These are phyloP conservation scores for Globisporangium okanoganense DNA, from an alignment of 352 stramenopile genomes.

Conservation along the genomic window DNA sequence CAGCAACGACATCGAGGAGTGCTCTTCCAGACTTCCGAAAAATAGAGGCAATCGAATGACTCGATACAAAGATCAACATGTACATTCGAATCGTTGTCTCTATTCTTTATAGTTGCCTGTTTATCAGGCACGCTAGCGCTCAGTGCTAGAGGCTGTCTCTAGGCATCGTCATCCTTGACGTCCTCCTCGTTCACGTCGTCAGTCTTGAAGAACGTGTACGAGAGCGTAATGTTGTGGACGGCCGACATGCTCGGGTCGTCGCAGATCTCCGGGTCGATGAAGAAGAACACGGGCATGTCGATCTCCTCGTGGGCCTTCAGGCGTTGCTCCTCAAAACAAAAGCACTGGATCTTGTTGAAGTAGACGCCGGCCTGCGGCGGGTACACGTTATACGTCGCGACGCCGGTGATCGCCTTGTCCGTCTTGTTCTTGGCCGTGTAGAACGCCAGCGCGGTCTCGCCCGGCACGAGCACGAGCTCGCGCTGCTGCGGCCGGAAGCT, in stretches of 20 bases:
- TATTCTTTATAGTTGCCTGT: neutral
- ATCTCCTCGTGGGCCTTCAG: slow-evolving; percentile 97
- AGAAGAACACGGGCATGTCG: slow-evolving; percentile 99
- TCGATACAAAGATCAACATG: neutral
- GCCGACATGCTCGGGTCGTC: slow-evolving; percentile 96
- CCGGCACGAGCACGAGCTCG: slow-evolving; percentile 92
- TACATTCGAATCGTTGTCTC: neutral
- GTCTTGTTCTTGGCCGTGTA: slow-evolving; percentile 98
- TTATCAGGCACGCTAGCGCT: neutral
- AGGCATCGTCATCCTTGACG: slow-evolving; percentile 55
- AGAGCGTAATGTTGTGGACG: slow-evolving; percentile 97
- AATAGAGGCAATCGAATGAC: neutral
- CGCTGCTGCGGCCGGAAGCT: slow-evolving; percentile 95
- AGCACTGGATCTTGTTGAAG: slow-evolving; percentile 99
- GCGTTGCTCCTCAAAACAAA: slow-evolving; percentile 99
- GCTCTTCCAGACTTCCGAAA: slow-evolving; percentile 22
- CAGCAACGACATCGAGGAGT: slow-evolving; percentile 33
- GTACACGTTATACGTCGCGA: slow-evolving; percentile 99
- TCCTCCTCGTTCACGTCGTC: slow-evolving; percentile 92
- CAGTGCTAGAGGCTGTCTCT: neutral
- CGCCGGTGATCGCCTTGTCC: slow-evolving; percentile 96
- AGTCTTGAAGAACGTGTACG: slow-evolving; percentile 98
- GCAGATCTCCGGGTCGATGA: slow-evolving; percentile 98
- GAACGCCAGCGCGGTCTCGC: slow-evolving; percentile 98
- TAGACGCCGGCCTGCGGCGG: slow-evolving; percentile 96